phyloP scores from a whole-genome alignment of 2,329 filamentous ascomycete species.

The Fusarium torreyae region DNA sequence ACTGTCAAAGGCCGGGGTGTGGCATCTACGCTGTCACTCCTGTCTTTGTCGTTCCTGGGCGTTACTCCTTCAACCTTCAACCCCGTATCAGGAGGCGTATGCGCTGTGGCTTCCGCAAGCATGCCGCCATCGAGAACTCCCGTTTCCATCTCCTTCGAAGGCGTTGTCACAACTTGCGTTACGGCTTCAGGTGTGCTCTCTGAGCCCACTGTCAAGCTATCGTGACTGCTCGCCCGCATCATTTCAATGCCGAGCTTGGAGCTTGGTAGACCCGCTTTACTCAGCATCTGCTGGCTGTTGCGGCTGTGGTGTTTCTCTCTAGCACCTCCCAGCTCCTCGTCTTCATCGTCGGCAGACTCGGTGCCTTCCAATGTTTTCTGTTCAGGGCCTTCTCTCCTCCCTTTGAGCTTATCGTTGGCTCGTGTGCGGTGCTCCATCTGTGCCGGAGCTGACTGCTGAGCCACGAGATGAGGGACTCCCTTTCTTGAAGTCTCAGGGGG shows the following conservation, averaged over 20 bases:
- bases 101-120: constrained; percentile 23
- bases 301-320: constrained; percentile 65
- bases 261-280: constrained; percentile 75
- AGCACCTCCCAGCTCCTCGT: constrained; percentile 82
- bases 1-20: constrained; percentile 60
- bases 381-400: constrained; percentile 82
- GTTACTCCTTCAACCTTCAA: constrained; percentile 26
- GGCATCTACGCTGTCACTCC: constrained; percentile 55
- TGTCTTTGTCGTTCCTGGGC: constrained; percentile 26
- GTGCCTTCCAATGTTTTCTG: constrained; percentile 79
- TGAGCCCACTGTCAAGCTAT: constrained; percentile 75
- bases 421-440: constrained; percentile 71
- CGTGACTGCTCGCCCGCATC: constrained; percentile 96
- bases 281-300: constrained; percentile 55
- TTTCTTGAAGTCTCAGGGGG: constrained; percentile 56
- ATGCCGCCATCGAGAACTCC: constrained; percentile 48
- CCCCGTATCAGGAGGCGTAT: constrained; percentile 47
- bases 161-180: constrained; percentile 67
- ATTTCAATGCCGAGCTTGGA: constrained; percentile 96
- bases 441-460: constrained; percentile 75
- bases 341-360: constrained; percentile 95
- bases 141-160: constrained; percentile 59
- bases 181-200: constrained; percentile 67
- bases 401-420: constrained; percentile 80
- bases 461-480: constrained; percentile 68